A percentile compares a stretch with the other conserved stretches of the same genome.
These are phyloP conservation scores for Asterionellopsis glacialis DNA, from an alignment of 108 stramenopile species.

Conservation along the genomic window DNA sequence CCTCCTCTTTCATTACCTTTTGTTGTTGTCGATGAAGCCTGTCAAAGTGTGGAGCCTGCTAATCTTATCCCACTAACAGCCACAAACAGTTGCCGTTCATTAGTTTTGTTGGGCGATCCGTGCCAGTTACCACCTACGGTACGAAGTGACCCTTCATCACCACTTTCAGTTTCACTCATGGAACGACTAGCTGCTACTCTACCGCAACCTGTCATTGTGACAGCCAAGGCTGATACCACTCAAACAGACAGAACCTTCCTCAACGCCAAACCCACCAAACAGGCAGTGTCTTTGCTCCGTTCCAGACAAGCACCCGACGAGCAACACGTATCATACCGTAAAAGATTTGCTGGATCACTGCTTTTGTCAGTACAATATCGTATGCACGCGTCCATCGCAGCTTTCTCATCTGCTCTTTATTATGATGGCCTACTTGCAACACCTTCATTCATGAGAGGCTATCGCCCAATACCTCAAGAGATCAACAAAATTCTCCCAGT, in stretches of 20 bases:
- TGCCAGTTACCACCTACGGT: conserved; percentile 89
- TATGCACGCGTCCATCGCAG: conserved; percentile 96
- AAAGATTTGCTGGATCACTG: conserved; percentile 74
- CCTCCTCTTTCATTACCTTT: conserved; percentile 75
- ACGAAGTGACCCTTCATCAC: conserved; percentile 42
- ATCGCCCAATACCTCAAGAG: conserved; percentile 46
- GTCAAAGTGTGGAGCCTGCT: conserved; percentile 93
- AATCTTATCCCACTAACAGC: conserved; percentile 78
- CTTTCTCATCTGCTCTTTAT: conserved; percentile 85
- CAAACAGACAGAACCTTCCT: conserved; percentile 50
- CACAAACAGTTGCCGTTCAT: conserved; percentile 66
- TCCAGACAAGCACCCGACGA: conserved; percentile 6
- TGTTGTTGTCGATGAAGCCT: conserved; percentile 91
- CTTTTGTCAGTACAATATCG: conserved; percentile 91
- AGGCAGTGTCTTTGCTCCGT: conserved; percentile 47
- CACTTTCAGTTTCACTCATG: conserved; percentile 77
- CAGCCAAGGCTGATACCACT: conserved; percentile 50
- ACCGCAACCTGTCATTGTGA: conserved; percentile 62
- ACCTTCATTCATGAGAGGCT: conserved; percentile 40
- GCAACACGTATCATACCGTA: conserved; percentile 51
- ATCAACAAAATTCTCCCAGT: conserved; percentile 37
- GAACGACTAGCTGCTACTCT: conserved; percentile 60
- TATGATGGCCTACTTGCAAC: conserved; percentile 74
- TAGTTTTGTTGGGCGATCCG: conserved; percentile 88
- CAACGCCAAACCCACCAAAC: conserved; percentile 56